Conservation (phyloP, 441 rosid genomes). For the Euphorbia schlechtendalii region DNA sequence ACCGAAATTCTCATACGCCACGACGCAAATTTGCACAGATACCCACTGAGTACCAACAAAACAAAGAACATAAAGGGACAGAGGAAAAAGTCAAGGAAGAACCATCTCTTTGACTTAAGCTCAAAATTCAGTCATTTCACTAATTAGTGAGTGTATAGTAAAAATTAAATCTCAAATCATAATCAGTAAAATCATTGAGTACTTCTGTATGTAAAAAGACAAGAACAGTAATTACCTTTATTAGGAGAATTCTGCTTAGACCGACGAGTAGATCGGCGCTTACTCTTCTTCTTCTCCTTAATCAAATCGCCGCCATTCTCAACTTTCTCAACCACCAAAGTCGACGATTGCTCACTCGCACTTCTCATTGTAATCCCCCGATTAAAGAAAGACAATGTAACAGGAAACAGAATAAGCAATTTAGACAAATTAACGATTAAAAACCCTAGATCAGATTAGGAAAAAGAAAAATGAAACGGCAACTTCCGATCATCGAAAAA, state of each 20-base stretch:
- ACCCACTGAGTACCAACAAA: not conserved
- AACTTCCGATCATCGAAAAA: slow-evolving; percentile 53
- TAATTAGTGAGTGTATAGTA: not conserved
- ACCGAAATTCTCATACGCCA: not conserved
- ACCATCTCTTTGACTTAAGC: not conserved
- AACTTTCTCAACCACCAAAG: slow-evolving; percentile 31
- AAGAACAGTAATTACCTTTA: slow-evolving; percentile 24
- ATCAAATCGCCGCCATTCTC: slow-evolving; percentile 42
- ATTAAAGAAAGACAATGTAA: not conserved
- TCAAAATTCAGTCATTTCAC: not conserved
- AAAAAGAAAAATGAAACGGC: slow-evolving; percentile 12
- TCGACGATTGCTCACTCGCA: slow-evolving; percentile 34
- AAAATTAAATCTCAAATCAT: not conserved
- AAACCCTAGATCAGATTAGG: slow-evolving; percentile 16
- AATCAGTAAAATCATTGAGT: not conserved
- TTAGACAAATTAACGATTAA: too few species aligned
- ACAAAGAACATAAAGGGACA: not conserved
- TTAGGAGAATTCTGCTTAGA: slow-evolving; percentile 43
- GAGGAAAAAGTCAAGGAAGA: not conserved
- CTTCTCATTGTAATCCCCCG: slow-evolving; percentile 26
- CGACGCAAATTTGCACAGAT: not conserved
- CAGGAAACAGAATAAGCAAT: not conserved
- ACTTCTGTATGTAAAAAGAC: not conserved
- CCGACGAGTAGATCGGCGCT: slow-evolving; percentile 61
- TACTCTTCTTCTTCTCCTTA: slow-evolving; percentile 61